Base-by-base conservation (phyloP, 768 basidiomycete genomes). In the Leccinum olivaceopallidum region DNA sequence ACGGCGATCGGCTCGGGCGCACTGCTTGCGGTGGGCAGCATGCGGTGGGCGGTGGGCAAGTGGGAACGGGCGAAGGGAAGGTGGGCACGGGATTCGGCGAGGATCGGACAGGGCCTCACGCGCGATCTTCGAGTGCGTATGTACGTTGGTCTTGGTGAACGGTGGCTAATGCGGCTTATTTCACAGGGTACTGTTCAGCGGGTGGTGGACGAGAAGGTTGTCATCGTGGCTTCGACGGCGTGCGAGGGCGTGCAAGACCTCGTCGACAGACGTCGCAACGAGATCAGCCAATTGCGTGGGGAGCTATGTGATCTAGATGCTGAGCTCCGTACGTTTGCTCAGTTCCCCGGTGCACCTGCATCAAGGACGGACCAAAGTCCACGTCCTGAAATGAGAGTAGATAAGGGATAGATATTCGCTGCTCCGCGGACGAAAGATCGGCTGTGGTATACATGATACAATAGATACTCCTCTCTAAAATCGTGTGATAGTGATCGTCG, bases 81-180 rank as follows among this genome's bases (percentile, higher is more conserved):
- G 60, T 93, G 89, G 89, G 81, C 83, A 83, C 79, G 82, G 56
- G 89, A 91, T 69, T 88, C 85, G 79, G 68, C 67, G 20, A 78
- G 90, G 53, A 77, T 90, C 4, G 81, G 83, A 6, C 78, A 85
- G 53, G 87, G 90, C 0, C 76, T 90, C 39, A 78, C 81, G 51
- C 78, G 89, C 50, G 89, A 92, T 72, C 72, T 90, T 22, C 78
- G 80, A 79, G 89, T 87, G 68, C 48, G 78, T 13, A 30, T 55
- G 36, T 47, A 42, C 18, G 5, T 6, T 0, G 6, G 10, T 44
- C 32, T 47, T 22, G n/a, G n/a, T 47, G 62, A 12, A 47, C 48
- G 51, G 53, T 22, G 56, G 16, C 63, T 56, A 54, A 55, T 53
- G 9, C 20, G 20, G 24, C 30, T 32, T 48, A n/a, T 61, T 53